Evolutionary conservation across 208 protist species (phyloP).

Genomic region (Leishmania braziliensis): DNA sequence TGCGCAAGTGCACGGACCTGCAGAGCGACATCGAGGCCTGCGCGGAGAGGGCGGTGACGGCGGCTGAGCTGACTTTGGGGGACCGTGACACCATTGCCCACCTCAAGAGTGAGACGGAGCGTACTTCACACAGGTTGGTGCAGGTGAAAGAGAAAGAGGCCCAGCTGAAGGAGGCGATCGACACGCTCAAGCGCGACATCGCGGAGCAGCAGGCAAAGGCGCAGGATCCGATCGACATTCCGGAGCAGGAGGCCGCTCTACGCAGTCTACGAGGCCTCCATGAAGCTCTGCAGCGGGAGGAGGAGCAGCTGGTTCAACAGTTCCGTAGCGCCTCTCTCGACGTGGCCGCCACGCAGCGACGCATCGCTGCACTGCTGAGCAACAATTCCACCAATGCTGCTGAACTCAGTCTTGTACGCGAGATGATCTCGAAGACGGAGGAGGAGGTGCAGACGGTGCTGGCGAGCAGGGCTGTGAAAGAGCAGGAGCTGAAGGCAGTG

Average conservation of each 20-base stretch:
- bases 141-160: constrained; percentile 94
- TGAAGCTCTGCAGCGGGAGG: constrained; percentile 92
- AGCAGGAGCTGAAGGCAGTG: constrained; percentile 78
- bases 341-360: constrained; percentile 43
- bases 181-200: constrained; percentile 94
- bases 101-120: constrained; percentile 94
- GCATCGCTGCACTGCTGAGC: constrained; percentile 50
- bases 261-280: constrained; percentile 91
- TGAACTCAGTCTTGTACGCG: constrained; percentile 49
- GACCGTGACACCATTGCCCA: constrained; percentile 95
- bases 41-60: constrained; percentile 92
- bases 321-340: constrained; percentile 56
- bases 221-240: constrained; percentile 85
- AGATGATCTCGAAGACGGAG: constrained; percentile 50
- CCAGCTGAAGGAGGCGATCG: constrained; percentile 93
- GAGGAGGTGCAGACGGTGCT: constrained; percentile 63
- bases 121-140: constrained; percentile 94
- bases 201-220: constrained; percentile 89
- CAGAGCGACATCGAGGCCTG: constrained; percentile 96
- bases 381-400: constrained; percentile 50
- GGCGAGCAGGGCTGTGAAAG: constrained; percentile 67
- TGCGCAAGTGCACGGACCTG: constrained; percentile 95
- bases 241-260: constrained; percentile 94
- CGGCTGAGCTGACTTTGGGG: constrained; percentile 93
- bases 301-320: constrained; percentile 78